A percentile compares a stretch with the other conserved stretches of the same genome.
Evolutionary conservation across 2,329 filamentous ascomycete species (phyloP).

Genomic region (Torrubiella hemipterigena): DNA sequence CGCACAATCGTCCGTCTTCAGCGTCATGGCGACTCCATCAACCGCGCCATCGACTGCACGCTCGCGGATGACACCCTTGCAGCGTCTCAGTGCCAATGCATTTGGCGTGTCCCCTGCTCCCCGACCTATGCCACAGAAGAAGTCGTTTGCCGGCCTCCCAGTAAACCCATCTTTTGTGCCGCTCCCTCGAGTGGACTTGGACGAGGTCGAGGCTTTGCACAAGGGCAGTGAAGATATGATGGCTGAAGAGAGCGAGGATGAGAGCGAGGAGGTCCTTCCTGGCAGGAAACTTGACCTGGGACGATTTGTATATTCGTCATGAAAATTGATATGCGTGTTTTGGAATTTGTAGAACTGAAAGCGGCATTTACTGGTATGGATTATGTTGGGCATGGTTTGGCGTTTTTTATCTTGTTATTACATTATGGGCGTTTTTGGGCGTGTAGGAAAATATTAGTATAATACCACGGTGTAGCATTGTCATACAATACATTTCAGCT

Average conservation of each 20-base stretch:
- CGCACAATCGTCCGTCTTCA: constrained; percentile 22
- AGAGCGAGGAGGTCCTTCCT: constrained; percentile 18
- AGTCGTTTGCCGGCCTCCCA: constrained; percentile 22
- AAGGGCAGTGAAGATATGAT: constrained; percentile 46
- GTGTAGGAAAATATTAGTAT: not conserved
- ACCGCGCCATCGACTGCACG: constrained; percentile 30
- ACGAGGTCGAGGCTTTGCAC: constrained; percentile 41
- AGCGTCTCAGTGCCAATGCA: constrained; percentile 38
- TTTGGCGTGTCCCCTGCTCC: constrained; percentile 8
- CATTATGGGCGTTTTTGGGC: not conserved
- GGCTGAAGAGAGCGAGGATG: constrained; percentile 35
- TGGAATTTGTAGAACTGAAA: too few species aligned
- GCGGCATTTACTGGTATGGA: too few species aligned
- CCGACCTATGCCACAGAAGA: constrained; percentile 4
- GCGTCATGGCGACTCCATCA: constrained; percentile 22
- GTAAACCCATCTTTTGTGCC: constrained; percentile 44
- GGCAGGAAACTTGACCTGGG: constrained; percentile 32
- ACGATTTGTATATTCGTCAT: too few species aligned
- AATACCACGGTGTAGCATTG: not conserved
- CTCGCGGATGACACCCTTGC: constrained; percentile 37
- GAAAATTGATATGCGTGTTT: too few species aligned
- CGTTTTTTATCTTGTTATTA: not conserved
- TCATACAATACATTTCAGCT: too few species aligned
- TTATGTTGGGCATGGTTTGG: not conserved
- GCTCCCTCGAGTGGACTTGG: constrained; percentile 39